Base-by-base conservation (phyloP, 768 basidiomycete species). In the Trametes punicea region DNA sequence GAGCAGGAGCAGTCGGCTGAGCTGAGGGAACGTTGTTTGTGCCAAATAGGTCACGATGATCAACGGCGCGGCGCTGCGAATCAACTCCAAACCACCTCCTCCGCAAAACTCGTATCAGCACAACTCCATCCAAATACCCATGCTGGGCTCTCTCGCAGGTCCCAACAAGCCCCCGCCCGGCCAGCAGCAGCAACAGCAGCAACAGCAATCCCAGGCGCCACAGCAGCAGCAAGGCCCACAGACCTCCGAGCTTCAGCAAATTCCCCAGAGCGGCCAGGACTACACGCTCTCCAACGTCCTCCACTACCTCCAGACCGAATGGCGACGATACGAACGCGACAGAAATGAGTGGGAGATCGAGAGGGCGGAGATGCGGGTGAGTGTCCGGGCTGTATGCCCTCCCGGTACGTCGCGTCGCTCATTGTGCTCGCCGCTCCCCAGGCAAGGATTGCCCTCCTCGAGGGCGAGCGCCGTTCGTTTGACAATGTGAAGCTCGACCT, bases 291-390 rank as follows among this genome's bases (percentile, higher is more conserved):
- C 94, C 6, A 88, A 84, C 66, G 94, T 98, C 56, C 80, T 99
- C 59, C 97, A 99, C 76, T 99, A 93, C 71, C 81, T 98, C 48
- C 97, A 99, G 76, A 93, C 92, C 20, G 97, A 99, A 77, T 98
- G 95, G 93, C 81, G 97, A 60, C 81, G 92, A 57, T 98, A 97
- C 68, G 97, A 98, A 73, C 87, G 95, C 70, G 97, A 99, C 75
- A 82, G 96, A 67, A 99, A 99, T 70, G 97, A 99, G 75, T 99
- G 96, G 96, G 97, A 99, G 79, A 99, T 99, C 66, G 97, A 98
- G 74, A 80, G 97, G 64, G 97, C 97, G 29, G 97, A 98, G 74
- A 98, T 98, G 95, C 81, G 96, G 81, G 93, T 94, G 62, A 66
- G 90, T 83, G 39, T 59, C 55, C 36, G 16, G 10, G 23, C 48